A percentile compares a stretch with the other conserved stretches of the same genome.
Evolutionary conservation across 2,329 filamentous ascomycete genomes (phyloP).

Genomic region (Penicillium sp.): DNA sequence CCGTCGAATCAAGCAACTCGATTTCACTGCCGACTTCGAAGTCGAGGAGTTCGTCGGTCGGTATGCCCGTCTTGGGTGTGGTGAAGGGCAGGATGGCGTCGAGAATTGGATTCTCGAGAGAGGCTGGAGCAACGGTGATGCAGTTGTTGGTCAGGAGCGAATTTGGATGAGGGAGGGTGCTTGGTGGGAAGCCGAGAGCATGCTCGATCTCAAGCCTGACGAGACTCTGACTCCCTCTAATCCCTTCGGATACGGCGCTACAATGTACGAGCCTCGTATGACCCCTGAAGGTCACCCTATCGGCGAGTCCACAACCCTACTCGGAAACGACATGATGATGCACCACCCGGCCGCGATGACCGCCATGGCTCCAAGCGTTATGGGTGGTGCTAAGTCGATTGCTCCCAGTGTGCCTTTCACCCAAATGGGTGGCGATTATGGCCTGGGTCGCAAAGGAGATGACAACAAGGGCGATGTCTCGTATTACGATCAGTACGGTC

Average conservation of each 20-base stretch:
- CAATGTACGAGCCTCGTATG: slow-evolving; percentile 73
- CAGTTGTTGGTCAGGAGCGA: slow-evolving; percentile 85
- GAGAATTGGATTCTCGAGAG: slow-evolving; percentile 93
- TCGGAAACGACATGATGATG: slow-evolving; percentile 70
- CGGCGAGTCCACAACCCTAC: slow-evolving; percentile 63
- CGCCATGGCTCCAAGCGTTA: slow-evolving; percentile 53
- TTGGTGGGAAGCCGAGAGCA: slow-evolving; percentile 98
- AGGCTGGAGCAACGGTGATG: slow-evolving; percentile 97
- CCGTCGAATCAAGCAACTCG: slow-evolving; percentile 83
- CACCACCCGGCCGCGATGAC: slow-evolving; percentile 44
- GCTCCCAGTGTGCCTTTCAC: slow-evolving; percentile 54
- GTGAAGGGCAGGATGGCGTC: slow-evolving; percentile 87
- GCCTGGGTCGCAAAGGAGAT: slow-evolving; percentile 85
- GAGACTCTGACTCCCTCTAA: slow-evolving; percentile 50
- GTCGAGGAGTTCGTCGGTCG: slow-evolving; percentile 86
- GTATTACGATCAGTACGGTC: slow-evolving; percentile 73
- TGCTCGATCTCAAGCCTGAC: slow-evolving; percentile 84
- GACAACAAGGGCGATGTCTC: slow-evolving; percentile 69
- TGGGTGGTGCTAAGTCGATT: slow-evolving; percentile 59
- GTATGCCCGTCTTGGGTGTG: slow-evolving; percentile 82
- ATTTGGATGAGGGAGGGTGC: slow-evolving; percentile 93
- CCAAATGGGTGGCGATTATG: slow-evolving; percentile 76
- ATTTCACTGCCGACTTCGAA: slow-evolving; percentile 97
- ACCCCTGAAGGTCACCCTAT: slow-evolving; percentile 63
- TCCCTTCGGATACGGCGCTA: slow-evolving; percentile 58